These are phyloP conservation scores for Colletotrichum sp. DNA, from an alignment of 2,329 filamentous ascomycete genomes.

Conservation along the genomic window DNA sequence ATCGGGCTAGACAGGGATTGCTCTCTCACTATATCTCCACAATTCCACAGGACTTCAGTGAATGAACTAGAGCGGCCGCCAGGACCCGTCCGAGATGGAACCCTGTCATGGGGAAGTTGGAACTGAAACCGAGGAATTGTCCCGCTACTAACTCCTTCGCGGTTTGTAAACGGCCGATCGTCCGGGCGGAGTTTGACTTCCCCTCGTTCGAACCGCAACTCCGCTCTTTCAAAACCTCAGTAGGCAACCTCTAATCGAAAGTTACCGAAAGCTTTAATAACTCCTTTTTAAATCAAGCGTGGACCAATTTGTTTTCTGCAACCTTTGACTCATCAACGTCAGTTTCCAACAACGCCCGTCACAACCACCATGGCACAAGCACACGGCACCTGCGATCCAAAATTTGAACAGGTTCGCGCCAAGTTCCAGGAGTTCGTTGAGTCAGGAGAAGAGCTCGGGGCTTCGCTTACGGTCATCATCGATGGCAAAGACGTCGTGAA, in stretches of 20 bases:
- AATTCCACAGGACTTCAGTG: neutral
- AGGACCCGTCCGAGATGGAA: neutral
- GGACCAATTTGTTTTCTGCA: neutral
- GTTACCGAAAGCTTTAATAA: neutral
- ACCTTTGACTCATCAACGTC: neutral
- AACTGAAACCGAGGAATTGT: neutral
- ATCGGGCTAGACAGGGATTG: neutral
- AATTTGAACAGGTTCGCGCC: slow-evolving; percentile 37
- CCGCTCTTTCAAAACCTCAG: neutral
- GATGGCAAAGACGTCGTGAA: slow-evolving; percentile 46
- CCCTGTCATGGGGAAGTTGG: neutral
- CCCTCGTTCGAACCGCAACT: neutral
- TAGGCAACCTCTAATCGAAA: neutral
- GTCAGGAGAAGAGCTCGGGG: slow-evolving; percentile 45
- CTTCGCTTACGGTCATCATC: slow-evolving; percentile 44
- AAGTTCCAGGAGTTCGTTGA: slow-evolving; percentile 37
- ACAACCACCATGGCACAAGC: slow-evolving; percentile 22
- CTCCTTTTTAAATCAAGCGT: neutral
- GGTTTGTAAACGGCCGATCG: neutral
- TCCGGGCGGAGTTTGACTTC: neutral
- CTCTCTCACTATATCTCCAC: neutral
- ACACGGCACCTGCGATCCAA: slow-evolving; percentile 39
- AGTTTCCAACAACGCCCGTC: neutral
- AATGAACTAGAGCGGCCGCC: neutral
- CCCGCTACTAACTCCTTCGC: neutral